Percentiles rank a stretch among this genome's conserved stretches.
These are phyloP conservation scores for Neofusicoccum kwambonambiense DNA, from an alignment of 2,329 filamentous ascomycete genomes.

Conservation along the genomic window DNA sequence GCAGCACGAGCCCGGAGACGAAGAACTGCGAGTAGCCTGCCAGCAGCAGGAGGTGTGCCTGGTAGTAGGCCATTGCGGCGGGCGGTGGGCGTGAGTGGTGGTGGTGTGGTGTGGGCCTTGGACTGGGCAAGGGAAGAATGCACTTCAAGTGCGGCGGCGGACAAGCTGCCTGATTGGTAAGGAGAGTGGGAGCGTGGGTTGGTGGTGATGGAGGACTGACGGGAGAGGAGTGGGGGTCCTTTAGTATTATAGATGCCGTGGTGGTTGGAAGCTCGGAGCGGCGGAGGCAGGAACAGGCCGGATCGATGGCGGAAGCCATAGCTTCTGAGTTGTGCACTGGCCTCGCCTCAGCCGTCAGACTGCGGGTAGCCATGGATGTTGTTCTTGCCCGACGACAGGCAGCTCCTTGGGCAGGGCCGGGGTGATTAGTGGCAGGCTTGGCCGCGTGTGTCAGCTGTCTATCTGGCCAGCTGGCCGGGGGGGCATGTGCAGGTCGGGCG, in stretches of 20 bases:
- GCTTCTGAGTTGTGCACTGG: neutral
- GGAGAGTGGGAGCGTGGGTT: neutral
- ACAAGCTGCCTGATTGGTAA: neutral
- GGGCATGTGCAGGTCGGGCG: conserved; percentile 9
- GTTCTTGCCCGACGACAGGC: neutral
- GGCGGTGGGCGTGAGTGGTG: neutral
- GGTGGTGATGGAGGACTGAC: neutral
- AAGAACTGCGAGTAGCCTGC: conserved; percentile 18
- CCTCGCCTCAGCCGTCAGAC: neutral
- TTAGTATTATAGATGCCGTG: conserved; percentile 13
- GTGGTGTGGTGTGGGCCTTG: neutral
- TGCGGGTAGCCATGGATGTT: neutral
- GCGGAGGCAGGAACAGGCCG: conserved; percentile 10
- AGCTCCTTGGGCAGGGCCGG: conserved; percentile 1
- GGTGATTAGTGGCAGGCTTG: conserved; percentile 11
- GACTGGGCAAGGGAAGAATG: neutral
- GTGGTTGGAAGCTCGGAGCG: conserved; percentile 9
- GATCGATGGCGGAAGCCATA: neutral
- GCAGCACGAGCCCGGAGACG: conserved; percentile 17
- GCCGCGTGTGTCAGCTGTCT: conserved; percentile 1
- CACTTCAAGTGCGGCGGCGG: conserved; percentile 2
- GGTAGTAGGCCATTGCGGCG: conserved; percentile 14
- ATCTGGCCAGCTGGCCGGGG: neutral
- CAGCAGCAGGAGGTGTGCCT: conserved; percentile 16
- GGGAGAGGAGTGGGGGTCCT: neutral